Evolutionary conservation across 1,284 basidiomycete genomes (phyloP).

Genomic region (Earliella scabrosa): DNA sequence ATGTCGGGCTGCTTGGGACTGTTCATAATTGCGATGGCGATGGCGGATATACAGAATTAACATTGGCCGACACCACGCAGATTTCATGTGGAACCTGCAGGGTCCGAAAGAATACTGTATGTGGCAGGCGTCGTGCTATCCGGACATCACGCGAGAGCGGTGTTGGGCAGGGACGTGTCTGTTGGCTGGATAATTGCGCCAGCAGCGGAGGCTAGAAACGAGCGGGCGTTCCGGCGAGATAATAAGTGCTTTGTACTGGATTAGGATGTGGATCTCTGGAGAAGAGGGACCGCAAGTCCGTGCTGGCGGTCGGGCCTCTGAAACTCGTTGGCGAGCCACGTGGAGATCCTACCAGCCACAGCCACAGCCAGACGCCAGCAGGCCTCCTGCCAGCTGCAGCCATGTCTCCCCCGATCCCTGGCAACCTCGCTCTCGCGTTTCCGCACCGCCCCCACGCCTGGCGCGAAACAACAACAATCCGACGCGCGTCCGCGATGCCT

Average conservation of each 20-base stretch:
- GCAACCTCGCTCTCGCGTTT: background rate
- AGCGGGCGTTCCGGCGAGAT: background rate
- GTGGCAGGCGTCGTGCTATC: background rate
- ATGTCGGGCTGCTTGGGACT: slow-evolving; percentile 9
- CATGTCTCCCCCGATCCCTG: background rate
- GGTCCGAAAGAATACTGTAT: slow-evolving; percentile 2
- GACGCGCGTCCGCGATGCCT: background rate
- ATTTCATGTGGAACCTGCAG: background rate
- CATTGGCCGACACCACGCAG: background rate
- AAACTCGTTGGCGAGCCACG: slow-evolving; percentile 1
- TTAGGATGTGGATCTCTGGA: background rate
- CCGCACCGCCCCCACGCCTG: background rate
- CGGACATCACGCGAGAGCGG: background rate
- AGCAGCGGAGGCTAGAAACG: background rate
- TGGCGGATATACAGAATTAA: background rate
- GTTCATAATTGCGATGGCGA: background rate
- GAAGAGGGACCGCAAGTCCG: background rate
- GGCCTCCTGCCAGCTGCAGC: background rate
- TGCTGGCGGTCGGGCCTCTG: background rate
- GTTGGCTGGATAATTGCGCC: background rate
- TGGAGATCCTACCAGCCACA: background rate
- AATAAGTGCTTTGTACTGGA: background rate
- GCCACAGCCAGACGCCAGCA: background rate
- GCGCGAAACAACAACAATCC: background rate
- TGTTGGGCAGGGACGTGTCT: too few relatives aligned